phyloP scores from a whole-genome alignment of 306 rosid genomes.

The Abrus precatorius region DNA sequence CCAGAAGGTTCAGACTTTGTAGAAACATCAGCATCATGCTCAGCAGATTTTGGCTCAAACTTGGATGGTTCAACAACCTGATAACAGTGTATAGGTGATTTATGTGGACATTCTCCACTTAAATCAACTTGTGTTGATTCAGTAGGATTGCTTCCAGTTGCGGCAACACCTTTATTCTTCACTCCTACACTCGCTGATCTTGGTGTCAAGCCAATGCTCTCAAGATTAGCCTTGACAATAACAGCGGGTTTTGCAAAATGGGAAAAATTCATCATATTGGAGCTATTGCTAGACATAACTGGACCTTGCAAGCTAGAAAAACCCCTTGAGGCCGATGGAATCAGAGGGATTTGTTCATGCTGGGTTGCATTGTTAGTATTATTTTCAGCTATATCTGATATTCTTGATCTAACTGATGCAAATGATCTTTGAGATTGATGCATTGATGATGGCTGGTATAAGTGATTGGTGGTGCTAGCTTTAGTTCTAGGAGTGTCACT shows the following conservation, averaged over 20 bases:
- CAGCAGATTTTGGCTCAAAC: slow-evolving; percentile 56
- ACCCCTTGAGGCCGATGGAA: slow-evolving; percentile 56
- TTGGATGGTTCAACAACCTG: slow-evolving; percentile 50
- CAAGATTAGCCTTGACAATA: slow-evolving; percentile 64
- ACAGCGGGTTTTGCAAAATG: slow-evolving; percentile 83
- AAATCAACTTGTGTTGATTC: slow-evolving; percentile 51
- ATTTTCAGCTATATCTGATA: slow-evolving; percentile 51
- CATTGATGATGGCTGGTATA: slow-evolving; percentile 42
- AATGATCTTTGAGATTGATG: slow-evolving; percentile 54
- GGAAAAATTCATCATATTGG: slow-evolving; percentile 71
- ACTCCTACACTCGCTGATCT: slow-evolving; percentile 48
- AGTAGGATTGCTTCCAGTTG: slow-evolving; percentile 47
- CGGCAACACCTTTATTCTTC: slow-evolving; percentile 55
- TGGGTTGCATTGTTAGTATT: slow-evolving; percentile 45
- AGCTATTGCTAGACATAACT: slow-evolving; percentile 49
- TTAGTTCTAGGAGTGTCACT: slow-evolving; percentile 51
- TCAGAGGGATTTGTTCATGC: slow-evolving; percentile 48
- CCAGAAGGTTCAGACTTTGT: slow-evolving; percentile 54
- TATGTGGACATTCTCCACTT: slow-evolving; percentile 49
- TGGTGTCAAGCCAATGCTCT: slow-evolving; percentile 48
- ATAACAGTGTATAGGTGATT: slow-evolving; percentile 46
- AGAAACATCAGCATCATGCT: slow-evolving; percentile 50
- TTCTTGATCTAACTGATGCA: slow-evolving; percentile 59
- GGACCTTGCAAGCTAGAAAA: slow-evolving; percentile 57
- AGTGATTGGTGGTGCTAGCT: slow-evolving; percentile 44